A percentile compares a stretch with the other conserved stretches of the same genome.
Conservation (phyloP, 331 rosid genomes). For the Rhamnella rubrinervis region DNA sequence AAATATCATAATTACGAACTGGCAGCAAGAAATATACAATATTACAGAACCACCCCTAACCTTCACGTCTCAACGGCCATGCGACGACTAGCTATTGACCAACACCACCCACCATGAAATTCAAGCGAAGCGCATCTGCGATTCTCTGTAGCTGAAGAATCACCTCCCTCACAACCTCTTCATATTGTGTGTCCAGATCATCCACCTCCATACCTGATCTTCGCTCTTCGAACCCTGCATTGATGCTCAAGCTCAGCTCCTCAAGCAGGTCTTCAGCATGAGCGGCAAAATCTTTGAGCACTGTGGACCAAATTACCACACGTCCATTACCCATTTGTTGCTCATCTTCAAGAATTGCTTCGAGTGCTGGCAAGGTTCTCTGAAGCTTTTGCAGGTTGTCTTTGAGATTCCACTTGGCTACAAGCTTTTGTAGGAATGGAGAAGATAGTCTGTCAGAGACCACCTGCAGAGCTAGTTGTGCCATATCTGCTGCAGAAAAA, state of each 20-base stretch:
- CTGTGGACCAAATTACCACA: slow-evolving; percentile 6
- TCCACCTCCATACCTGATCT: too few species aligned
- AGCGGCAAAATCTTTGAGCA: slow-evolving; percentile 1
- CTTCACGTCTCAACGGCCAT: too few species aligned
- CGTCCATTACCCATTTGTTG: background rate
- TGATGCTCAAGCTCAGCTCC: background rate
- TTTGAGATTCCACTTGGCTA: background rate
- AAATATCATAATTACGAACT: too few species aligned
- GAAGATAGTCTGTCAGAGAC: slow-evolving; percentile 21
- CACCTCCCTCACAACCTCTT: background rate
- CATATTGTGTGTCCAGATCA: background rate
- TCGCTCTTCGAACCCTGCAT: background rate
- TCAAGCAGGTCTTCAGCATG: slow-evolving; percentile 12
- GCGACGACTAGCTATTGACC: too few species aligned
- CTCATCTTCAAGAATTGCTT: slow-evolving; percentile 15
- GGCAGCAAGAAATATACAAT: too few species aligned
- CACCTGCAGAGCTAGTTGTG: slow-evolving; percentile 12
- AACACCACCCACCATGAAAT: background rate
- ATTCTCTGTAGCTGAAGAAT: background rate
- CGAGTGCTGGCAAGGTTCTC: background rate
- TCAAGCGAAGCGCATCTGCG: background rate
- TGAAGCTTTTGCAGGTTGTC: slow-evolving; percentile 12
- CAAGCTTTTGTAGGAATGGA: background rate
- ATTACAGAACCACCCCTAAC: too few species aligned
- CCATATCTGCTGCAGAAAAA: background rate